phyloP scores from a whole-genome alignment of 805 yeast species.

The Candida manassasensis region DNA sequence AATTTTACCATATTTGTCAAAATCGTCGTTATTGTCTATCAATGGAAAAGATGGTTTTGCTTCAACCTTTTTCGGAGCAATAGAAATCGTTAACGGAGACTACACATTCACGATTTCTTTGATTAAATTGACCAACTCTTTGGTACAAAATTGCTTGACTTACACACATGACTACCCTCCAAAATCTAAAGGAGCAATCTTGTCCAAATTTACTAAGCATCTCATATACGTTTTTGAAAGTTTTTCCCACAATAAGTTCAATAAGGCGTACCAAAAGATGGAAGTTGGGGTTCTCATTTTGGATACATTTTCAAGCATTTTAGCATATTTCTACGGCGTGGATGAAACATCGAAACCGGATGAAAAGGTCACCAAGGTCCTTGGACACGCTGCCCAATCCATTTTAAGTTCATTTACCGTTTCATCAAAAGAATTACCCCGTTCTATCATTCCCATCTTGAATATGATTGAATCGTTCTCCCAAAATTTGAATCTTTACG shows the following conservation, averaged over 20 bases:
- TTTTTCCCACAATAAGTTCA: constrained; percentile 65
- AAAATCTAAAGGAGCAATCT: constrained; percentile 45
- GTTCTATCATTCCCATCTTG: constrained; percentile 53
- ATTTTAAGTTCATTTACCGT: constrained; percentile 56
- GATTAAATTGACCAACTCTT: constrained; percentile 48
- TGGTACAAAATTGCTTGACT: constrained; percentile 47
- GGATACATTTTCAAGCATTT: constrained; percentile 49
- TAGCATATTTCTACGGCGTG: constrained; percentile 52
- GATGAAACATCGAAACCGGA: constrained; percentile 36
- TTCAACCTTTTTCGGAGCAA: constrained; percentile 58
- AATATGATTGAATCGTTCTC: constrained; percentile 46
- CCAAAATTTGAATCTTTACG: constrained; percentile 28
- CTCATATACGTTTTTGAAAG: constrained; percentile 70
- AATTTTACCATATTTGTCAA: constrained; percentile 75
- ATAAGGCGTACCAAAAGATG: constrained; percentile 49
- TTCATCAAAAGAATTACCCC: constrained; percentile 42
- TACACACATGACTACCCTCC: constrained; percentile 16
- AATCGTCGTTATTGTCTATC: constrained; percentile 59
- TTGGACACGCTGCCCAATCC: constrained; percentile 46
- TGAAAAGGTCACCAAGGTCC: constrained; percentile 38
- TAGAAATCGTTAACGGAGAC: constrained; percentile 66
- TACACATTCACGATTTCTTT: constrained; percentile 61
- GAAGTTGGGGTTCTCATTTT: constrained; percentile 55
- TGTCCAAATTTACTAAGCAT: constrained; percentile 52
- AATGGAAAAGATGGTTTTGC: constrained; percentile 61